Percentiles rank a stretch among this genome's conserved stretches.
phyloP scores from a whole-genome alignment of 495 filamentous ascomycete species.

The Aspergillus hancockii region DNA sequence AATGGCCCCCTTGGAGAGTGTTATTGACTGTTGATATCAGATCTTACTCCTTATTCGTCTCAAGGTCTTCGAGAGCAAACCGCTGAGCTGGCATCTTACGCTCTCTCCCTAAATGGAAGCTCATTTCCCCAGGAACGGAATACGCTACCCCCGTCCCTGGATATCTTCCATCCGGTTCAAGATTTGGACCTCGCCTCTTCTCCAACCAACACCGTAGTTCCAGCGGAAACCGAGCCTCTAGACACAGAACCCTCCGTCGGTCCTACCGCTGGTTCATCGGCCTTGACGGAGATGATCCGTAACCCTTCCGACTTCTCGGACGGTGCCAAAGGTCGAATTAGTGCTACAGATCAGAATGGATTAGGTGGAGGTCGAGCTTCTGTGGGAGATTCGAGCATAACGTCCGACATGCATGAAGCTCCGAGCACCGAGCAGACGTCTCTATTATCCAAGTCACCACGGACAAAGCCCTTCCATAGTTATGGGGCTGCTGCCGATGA shows the following conservation, averaged over 20 bases:
- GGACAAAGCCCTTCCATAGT: constrained; percentile 18
- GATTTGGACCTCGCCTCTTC: constrained; percentile 6
- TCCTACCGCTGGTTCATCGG: constrained; percentile 48
- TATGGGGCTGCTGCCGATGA: constrained; percentile 39
- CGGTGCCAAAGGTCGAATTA: constrained; percentile 27
- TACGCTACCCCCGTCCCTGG: constrained; percentile 35
- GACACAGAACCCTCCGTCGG: constrained; percentile 4
- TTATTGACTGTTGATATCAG: constrained; percentile 45
- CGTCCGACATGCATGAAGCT: constrained; percentile 11
- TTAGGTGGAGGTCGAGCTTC: constrained; percentile 11
- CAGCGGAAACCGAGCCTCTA: constrained; percentile 20
- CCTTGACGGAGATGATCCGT: constrained; percentile 64
- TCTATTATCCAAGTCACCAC: constrained; percentile 39
- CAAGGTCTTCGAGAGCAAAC: constrained; percentile 85
- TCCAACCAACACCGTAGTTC: constrained; percentile 3
- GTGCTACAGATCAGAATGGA: constrained; percentile 16
- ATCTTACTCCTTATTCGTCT: constrained; percentile 70
- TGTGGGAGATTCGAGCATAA: background rate
- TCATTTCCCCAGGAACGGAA: constrained; percentile 36
- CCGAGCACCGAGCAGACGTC: constrained; percentile 44
- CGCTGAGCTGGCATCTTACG: constrained; percentile 83
- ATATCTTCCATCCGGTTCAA: constrained; percentile 32
- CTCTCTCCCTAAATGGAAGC: constrained; percentile 57
- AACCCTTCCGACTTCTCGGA: constrained; percentile 45
- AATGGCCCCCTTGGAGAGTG: background rate